Evolutionary conservation across 1,284 basidiomycete species (phyloP).

Genomic region (Marasmius oreades): DNA sequence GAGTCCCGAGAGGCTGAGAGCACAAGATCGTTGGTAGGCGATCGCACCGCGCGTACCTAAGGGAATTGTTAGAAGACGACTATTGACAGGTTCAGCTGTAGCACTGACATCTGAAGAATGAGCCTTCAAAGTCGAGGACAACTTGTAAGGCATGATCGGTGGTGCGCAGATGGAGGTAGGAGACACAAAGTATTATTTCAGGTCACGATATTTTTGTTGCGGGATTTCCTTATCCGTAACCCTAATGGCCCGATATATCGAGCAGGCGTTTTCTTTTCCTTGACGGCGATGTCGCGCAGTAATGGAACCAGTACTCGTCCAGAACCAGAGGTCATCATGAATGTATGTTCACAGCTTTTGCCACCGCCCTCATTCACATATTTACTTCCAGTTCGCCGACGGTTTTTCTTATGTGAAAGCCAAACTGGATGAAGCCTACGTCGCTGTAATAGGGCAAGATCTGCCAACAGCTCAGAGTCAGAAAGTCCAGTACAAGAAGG

Average conservation of each 20-base stretch:
- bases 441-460: conserved; percentile 47
- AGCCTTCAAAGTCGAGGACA: conserved; percentile 72
- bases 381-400: conserved; percentile 48
- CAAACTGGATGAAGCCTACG: conserved; percentile 62
- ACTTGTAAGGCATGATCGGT: conserved; percentile 70
- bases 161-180: conserved; percentile 15
- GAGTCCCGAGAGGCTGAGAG: conserved; percentile 89
- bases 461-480: conserved; percentile 28
- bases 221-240: no score
- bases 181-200: conserved; percentile 9
- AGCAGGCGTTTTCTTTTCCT: no score
- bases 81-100: not conserved
- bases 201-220: no score
- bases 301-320: conserved; percentile 48
- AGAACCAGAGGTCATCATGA: conserved; percentile 67
- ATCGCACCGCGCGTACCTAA: conserved; percentile 73
- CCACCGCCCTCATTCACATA: no score
- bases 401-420: conserved; percentile 64
- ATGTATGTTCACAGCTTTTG: conserved; percentile 46
- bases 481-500: conserved; percentile 38
- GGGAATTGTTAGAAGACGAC: conserved; percentile 15
- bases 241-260: no score
- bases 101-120: conserved; percentile 74
- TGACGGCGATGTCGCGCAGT: conserved; percentile 26
- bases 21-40: conserved; percentile 68